Base-by-base conservation (phyloP, 495 filamentous ascomycete species). In the Annulohypoxylon maeteangense region DNA sequence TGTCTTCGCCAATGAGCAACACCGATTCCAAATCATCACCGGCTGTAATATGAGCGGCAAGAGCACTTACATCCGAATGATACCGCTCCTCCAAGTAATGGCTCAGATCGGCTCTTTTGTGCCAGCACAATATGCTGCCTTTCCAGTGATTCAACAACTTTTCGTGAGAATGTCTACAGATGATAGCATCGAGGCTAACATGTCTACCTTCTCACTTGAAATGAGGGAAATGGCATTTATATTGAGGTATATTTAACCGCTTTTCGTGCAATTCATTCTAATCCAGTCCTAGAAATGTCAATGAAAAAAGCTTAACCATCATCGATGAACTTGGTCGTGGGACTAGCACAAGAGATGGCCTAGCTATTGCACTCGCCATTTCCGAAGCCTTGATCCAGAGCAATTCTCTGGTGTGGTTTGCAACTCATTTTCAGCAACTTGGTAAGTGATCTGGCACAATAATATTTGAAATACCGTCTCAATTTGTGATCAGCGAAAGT, bases 31-130 rank as follows among this genome's bases (percentile, higher is more conserved):
- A 66, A 92, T 98, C 66, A 90, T 99, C 75, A 97, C 95, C 5
- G 95, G 95, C 42, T 95, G 93, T 79, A 99, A 99, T 78, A 98
- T 98, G 96, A 96, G 93, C 73, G 95, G 95, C n/a, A 98, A 97
- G 76, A 93, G 93, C 66, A 98, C 95, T 0, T 98, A 96, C 80
- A 97, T 98, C 75, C 90, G 93, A 65, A 90, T 89, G 6, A 83
- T 97, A 42, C 93, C 95, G 16, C 82, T 99, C 8, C 89, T 95
- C 77, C 87, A 90, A 27, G 87, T 99, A 53, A 95, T 99, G 93
- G 93, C 93, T 4, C 95, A 99, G 72, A 89, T 96, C 64, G 95
- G 95, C 27, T 93, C 89, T 70, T 99, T 95, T 78, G 90, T 98
- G 3, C 95, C 95, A 3, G 95, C 94, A 7, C 78, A 87, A 25